Percentiles rank a stretch among this genome's conserved stretches.
These are phyloP conservation scores for Phytopythium delawarense DNA, from an alignment of 352 stramenopile species.

Conservation along the genomic window DNA sequence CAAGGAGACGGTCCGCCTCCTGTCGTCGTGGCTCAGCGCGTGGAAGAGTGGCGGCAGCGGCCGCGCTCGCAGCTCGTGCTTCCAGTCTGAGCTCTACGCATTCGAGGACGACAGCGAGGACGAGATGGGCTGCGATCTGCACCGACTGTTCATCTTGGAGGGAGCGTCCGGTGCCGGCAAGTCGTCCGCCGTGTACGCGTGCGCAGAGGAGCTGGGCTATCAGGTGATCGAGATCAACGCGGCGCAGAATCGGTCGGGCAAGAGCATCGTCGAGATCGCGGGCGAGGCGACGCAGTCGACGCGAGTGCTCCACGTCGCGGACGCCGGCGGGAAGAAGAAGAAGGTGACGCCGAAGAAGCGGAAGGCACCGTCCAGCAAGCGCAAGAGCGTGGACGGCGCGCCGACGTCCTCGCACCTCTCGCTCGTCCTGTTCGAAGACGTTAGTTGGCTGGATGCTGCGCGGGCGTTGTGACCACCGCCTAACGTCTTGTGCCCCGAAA, in stretches of 20 bases:
- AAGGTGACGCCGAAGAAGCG: slow-evolving; percentile 32
- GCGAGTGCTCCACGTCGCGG: slow-evolving; percentile 53
- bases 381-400: slow-evolving; percentile 31
- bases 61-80: slow-evolving; percentile 37
- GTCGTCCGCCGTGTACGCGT: slow-evolving; percentile 76
- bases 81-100: slow-evolving; percentile 58
- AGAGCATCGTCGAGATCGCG: slow-evolving; percentile 65
- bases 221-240: slow-evolving; percentile 87
- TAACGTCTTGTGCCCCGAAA: neutral
- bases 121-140: slow-evolving; percentile 48
- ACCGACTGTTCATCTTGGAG: slow-evolving; percentile 68
- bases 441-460: slow-evolving; percentile 9
- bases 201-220: slow-evolving; percentile 74
- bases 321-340: slow-evolving; percentile 30
- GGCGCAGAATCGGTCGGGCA: slow-evolving; percentile 63
- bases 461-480: neutral
- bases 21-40: slow-evolving; percentile 66
- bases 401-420: slow-evolving; percentile 42
- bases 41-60: slow-evolving; percentile 64
- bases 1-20: slow-evolving; percentile 45
- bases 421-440: slow-evolving; percentile 84
- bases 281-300: slow-evolving; percentile 85
- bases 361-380: slow-evolving; percentile 25
- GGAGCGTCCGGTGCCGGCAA: slow-evolving; percentile 71
- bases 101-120: slow-evolving; percentile 63